These are phyloP conservation scores for Mycena crocata DNA, from an alignment of 768 basidiomycete genomes.

Conservation along the genomic window DNA sequence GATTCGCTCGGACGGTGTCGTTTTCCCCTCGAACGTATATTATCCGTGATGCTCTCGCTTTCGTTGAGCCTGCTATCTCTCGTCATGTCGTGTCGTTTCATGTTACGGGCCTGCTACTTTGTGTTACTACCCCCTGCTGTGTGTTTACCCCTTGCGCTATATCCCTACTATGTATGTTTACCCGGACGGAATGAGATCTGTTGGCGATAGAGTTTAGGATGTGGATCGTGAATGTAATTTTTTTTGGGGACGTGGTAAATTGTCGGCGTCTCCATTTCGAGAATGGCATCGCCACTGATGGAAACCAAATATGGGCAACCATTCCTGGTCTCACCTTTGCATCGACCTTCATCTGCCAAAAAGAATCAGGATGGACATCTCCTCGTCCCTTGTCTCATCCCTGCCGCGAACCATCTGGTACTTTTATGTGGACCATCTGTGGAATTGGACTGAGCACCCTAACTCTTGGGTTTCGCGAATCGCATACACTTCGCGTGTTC, in stretches of 20 bases:
- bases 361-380: slow-evolving; percentile 43
- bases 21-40: slow-evolving; percentile 85
- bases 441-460: slow-evolving; percentile 63
- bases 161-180: slow-evolving; percentile 26
- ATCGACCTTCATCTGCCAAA: no score
- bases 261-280: not conserved
- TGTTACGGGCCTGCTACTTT: slow-evolving; percentile 10
- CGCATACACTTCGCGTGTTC: slow-evolving; percentile 72
- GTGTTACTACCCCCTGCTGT: slow-evolving; percentile 19
- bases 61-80: slow-evolving; percentile 1
- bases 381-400: slow-evolving; percentile 47
- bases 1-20: slow-evolving; percentile 86
- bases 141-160: slow-evolving; percentile 18
- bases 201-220: no score
- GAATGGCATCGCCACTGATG: not conserved
- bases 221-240: no score
- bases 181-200: slow-evolving; percentile 17
- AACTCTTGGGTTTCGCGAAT: slow-evolving; percentile 75
- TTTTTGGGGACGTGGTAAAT: no score
- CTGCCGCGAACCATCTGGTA: slow-evolving; percentile 64
- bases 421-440: slow-evolving; percentile 71
- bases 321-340: no score
- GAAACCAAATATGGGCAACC: no score
- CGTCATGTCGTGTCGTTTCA: slow-evolving; percentile 13
- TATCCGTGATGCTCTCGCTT: slow-evolving; percentile 70